Evolutionary conservation across 2,329 filamentous ascomycete species (phyloP).

Genomic region (Penicillium sp.): DNA sequence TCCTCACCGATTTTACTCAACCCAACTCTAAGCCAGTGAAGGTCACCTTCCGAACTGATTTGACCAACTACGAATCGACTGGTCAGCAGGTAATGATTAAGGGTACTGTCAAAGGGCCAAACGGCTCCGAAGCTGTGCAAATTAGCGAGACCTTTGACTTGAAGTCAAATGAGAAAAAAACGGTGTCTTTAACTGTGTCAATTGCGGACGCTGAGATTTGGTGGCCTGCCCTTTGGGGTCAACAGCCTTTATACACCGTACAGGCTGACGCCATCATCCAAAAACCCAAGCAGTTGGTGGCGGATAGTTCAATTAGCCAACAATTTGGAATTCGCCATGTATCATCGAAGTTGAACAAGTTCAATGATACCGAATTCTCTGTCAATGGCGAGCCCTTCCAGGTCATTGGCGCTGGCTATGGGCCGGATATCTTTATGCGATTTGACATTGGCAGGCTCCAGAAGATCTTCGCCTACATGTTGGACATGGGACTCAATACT

Average conservation of each 20-base stretch:
- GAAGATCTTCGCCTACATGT: conserved; percentile 52
- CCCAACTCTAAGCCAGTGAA: conserved; percentile 38
- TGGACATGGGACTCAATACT: conserved; percentile 63
- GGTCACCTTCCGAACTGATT: conserved; percentile 40
- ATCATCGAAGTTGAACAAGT: conserved; percentile 49
- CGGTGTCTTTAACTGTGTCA: conserved; percentile 39
- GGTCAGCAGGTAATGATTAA: conserved; percentile 20
- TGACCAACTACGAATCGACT: conserved; percentile 35
- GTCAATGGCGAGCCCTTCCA: conserved; percentile 60
- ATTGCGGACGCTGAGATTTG: conserved; percentile 53
- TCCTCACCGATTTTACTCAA: conserved; percentile 45
- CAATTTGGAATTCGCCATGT: conserved; percentile 58
- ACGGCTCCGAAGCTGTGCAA: conserved; percentile 9
- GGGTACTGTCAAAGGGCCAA: conserved; percentile 20
- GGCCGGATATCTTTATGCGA: conserved; percentile 61
- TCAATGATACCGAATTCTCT: conserved; percentile 56
- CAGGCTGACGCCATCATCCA: conserved; percentile 29
- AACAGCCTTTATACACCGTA: conserved; percentile 52
- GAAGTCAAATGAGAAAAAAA: conserved; percentile 37
- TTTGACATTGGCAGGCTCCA: conserved; percentile 52
- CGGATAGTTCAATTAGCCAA: conserved; percentile 35
- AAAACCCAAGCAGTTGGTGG: conserved; percentile 16
- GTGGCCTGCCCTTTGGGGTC: conserved; percentile 63
- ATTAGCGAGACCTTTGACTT: conserved; percentile 41
- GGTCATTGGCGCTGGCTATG: conserved; percentile 60